phyloP scores from a whole-genome alignment of 1,284 basidiomycete genomes.

The Melampsora abietis-canadensis region DNA sequence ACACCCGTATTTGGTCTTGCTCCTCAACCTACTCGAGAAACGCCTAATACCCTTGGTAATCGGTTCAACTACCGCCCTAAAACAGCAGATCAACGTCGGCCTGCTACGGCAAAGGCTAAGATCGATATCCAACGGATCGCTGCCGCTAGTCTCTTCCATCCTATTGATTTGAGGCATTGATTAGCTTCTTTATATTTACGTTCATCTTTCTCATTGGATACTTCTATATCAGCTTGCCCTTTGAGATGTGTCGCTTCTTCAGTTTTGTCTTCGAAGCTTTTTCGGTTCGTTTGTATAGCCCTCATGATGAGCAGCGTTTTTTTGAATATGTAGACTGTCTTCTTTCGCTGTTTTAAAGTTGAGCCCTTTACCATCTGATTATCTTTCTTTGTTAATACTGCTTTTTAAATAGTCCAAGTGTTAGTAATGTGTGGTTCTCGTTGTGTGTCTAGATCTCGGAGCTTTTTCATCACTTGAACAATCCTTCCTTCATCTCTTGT shows the following conservation, averaged over 20 bases:
- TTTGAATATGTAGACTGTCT: background rate
- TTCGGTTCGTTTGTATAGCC: background rate
- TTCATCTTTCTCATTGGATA: background rate
- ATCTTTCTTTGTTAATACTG: background rate
- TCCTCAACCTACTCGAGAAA: conserved; percentile 39
- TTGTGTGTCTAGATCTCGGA: no score
- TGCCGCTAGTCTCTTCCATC: conserved; percentile 36
- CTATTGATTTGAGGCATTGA: conserved; percentile 8
- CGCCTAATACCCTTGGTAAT: conserved; percentile 25
- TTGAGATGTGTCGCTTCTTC: background rate
- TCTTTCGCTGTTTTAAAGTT: background rate
- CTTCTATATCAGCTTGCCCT: background rate
- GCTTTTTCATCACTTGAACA: no score
- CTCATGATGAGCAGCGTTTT: background rate
- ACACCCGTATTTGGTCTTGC: conserved; percentile 39
- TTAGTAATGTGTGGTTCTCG: no score
- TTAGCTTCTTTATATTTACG: background rate
- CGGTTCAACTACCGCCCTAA: conserved; percentile 34
- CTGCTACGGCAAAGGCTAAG: conserved; percentile 30
- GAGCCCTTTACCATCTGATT: background rate
- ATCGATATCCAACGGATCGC: conserved; percentile 40
- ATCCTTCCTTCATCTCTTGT: background rate
- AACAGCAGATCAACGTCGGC: conserved; percentile 40
- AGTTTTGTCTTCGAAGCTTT: background rate
- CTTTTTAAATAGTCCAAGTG: background rate